A percentile compares a stretch with the other conserved stretches of the same genome.
phyloP scores from a whole-genome alignment of 2,329 filamentous ascomycete genomes.

The Magnaporthiopsis incrustans region DNA sequence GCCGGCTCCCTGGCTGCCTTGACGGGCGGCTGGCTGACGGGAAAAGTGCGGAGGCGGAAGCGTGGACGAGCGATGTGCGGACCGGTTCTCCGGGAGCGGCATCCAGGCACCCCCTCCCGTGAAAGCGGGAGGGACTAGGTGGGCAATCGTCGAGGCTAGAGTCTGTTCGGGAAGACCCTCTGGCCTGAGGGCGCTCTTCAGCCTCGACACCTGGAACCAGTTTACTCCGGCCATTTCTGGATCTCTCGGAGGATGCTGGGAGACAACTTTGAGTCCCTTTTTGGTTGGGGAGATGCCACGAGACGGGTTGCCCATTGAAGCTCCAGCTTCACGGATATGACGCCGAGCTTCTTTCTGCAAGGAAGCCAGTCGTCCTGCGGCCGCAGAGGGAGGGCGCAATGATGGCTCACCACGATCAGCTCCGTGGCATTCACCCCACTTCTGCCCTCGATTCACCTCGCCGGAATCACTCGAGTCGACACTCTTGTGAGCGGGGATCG shows the following conservation, averaged over 20 bases:
- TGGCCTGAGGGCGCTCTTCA: conserved; percentile 67
- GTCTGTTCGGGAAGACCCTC: conserved; percentile 68
- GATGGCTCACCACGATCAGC: conserved; percentile 42
- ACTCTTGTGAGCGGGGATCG: conserved; percentile 30
- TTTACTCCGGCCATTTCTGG: conserved; percentile 40
- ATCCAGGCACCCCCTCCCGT: conserved; percentile 47
- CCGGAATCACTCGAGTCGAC: conserved; percentile 30
- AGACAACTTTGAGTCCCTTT: conserved; percentile 15
- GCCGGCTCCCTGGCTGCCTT: conserved; percentile 12
- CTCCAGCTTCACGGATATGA: not conserved
- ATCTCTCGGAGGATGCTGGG: conserved; percentile 17
- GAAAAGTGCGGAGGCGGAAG: conserved; percentile 33
- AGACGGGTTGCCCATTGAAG: not conserved
- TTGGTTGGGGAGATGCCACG: conserved; percentile 10
- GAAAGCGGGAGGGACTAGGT: conserved; percentile 43
- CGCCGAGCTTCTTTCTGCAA: not conserved
- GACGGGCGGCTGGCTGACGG: conserved; percentile 38
- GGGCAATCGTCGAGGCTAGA: conserved; percentile 45
- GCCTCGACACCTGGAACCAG: conserved; percentile 55
- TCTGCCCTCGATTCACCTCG: conserved; percentile 27
- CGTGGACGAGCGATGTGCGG: conserved; percentile 29
- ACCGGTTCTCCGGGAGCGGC: conserved; percentile 36
- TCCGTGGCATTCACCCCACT: conserved; percentile 24
- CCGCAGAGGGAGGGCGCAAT: conserved; percentile 34
- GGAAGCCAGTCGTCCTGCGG: conserved; percentile 11